Conservation (phyloP, 768 basidiomycete species). For the Lactarius sp. region DNA sequence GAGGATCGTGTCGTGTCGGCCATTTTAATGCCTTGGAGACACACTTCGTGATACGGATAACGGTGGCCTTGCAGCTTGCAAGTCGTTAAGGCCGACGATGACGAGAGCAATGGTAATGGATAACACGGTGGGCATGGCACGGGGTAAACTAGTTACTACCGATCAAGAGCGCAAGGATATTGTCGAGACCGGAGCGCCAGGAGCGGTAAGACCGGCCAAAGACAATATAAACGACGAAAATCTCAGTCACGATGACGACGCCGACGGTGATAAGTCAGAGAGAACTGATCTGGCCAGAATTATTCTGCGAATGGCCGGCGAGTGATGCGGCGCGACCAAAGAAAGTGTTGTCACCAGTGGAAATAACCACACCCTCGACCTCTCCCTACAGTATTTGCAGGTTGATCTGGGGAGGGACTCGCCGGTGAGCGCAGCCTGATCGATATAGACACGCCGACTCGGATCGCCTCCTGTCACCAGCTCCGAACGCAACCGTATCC, state of each 20-base stretch:
- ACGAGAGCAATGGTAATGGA: constrained; percentile 99
- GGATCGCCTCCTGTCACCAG: constrained; percentile 98
- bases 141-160: constrained; percentile 99
- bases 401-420: constrained; percentile 98
- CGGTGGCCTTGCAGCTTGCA: constrained; percentile 98
- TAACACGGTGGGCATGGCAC: constrained; percentile 98
- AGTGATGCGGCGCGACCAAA: constrained; percentile 98
- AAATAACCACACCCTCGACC: constrained; percentile 97
- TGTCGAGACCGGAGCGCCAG: constrained; percentile 72
- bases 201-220: constrained; percentile 84
- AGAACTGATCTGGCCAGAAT: constrained; percentile 97
- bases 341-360: constrained; percentile 97
- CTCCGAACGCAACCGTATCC: constrained; percentile 97
- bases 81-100: constrained; percentile 94
- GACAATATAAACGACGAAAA: constrained; percentile 87
- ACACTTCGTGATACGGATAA: constrained; percentile 99
- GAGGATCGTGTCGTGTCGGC: constrained; percentile 95
- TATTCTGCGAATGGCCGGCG: constrained; percentile 95
- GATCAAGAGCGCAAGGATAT: constrained; percentile 97
- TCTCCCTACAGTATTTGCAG: constrained; percentile 99
- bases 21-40: constrained; percentile 93
- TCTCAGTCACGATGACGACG: constrained; percentile 91
- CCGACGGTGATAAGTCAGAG: constrained; percentile 97
- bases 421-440: constrained; percentile 96
- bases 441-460: constrained; percentile 96